phyloP scores from a whole-genome alignment of 78 protist genomes.

The Planoprotostelium fungivorum region DNA sequence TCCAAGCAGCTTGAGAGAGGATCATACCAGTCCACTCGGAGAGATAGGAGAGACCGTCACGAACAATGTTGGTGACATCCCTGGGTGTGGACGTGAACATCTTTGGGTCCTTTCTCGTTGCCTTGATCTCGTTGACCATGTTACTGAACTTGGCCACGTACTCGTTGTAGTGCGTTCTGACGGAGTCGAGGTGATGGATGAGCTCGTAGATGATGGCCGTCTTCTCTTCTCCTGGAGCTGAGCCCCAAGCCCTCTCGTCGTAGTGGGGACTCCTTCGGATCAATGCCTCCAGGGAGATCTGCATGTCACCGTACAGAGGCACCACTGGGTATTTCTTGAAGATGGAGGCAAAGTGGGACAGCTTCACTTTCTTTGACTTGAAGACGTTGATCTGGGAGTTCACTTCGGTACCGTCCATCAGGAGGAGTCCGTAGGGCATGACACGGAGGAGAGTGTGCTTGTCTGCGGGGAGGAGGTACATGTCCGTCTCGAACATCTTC shows the following conservation, averaged over 20 bases:
- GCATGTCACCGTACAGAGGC: slow-evolving; percentile 85
- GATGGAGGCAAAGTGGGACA: slow-evolving; percentile 35
- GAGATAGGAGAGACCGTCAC: slow-evolving; percentile 36
- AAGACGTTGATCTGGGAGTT: slow-evolving; percentile 28
- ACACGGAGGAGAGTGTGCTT: slow-evolving; percentile 61
- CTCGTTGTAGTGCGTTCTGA: slow-evolving; percentile 25
- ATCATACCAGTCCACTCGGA: slow-evolving; percentile 54
- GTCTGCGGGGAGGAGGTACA: slow-evolving; percentile 60
- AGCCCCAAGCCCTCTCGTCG: slow-evolving; percentile 49
- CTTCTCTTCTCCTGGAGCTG: slow-evolving; percentile 17
- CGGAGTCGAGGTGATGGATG: background rate
- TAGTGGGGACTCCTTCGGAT: slow-evolving; percentile 55
- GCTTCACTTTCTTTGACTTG: slow-evolving; percentile 45
- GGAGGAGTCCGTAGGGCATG: slow-evolving; percentile 58
- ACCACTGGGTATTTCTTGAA: slow-evolving; percentile 66
- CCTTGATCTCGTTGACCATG: slow-evolving; percentile 31
- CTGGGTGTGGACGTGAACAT: slow-evolving; percentile 7
- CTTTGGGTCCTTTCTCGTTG: slow-evolving; percentile 21
- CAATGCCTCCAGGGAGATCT: slow-evolving; percentile 27
- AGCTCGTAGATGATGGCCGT: slow-evolving; percentile 40
- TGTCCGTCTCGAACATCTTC: slow-evolving; percentile 27
- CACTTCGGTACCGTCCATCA: slow-evolving; percentile 46
- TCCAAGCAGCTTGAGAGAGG: slow-evolving; percentile 67
- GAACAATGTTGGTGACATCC: slow-evolving; percentile 11
- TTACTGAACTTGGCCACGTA: slow-evolving; percentile 37